Percentiles rank a stretch among this genome's conserved stretches.
Evolutionary conservation across 768 basidiomycete genomes (phyloP).

Genomic region (Sarcomyxa edulis): DNA sequence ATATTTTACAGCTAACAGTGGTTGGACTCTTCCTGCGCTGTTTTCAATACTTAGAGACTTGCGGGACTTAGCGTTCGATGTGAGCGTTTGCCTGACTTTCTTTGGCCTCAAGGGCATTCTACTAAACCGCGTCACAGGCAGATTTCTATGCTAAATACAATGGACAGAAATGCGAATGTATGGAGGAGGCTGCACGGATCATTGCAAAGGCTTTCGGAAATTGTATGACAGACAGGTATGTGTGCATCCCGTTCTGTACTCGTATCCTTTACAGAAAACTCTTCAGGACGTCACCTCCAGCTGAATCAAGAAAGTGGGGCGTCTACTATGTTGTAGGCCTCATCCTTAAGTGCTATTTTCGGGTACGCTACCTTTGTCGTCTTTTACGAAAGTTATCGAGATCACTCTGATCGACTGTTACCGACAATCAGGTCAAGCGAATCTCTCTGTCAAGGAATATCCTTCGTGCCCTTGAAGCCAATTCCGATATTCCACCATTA

Average conservation of each 20-base stretch:
- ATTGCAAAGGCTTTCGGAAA: conserved; percentile 87
- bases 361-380: conserved; percentile 46
- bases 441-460: conserved; percentile 92
- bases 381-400: conserved; percentile 1
- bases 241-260: background rate
- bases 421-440: conserved; percentile 63
- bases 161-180: conserved; percentile 53
- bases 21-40: conserved; percentile 83
- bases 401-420: conserved; percentile 1
- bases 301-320: conserved; percentile 83
- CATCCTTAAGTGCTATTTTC: conserved; percentile 92
- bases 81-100: conserved; percentile 22
- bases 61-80: conserved; percentile 82
- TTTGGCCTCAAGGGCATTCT: conserved; percentile 5
- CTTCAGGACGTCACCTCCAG: conserved; percentile 57
- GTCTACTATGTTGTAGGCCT: conserved; percentile 90
- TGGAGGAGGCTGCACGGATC: conserved; percentile 84
- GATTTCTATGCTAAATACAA: conserved; percentile 56
- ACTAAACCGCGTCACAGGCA: conserved; percentile 33
- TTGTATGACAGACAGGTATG: conserved; percentile 73
- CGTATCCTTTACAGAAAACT: conserved; percentile 2
- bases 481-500: conserved; percentile 79
- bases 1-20: conserved; percentile 74
- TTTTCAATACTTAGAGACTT: conserved; percentile 81
- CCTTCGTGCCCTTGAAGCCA: conserved; percentile 81